Evolutionary conservation across 129 eudicot genomes (phyloP).

Genomic region (Flaveria linearis): DNA sequence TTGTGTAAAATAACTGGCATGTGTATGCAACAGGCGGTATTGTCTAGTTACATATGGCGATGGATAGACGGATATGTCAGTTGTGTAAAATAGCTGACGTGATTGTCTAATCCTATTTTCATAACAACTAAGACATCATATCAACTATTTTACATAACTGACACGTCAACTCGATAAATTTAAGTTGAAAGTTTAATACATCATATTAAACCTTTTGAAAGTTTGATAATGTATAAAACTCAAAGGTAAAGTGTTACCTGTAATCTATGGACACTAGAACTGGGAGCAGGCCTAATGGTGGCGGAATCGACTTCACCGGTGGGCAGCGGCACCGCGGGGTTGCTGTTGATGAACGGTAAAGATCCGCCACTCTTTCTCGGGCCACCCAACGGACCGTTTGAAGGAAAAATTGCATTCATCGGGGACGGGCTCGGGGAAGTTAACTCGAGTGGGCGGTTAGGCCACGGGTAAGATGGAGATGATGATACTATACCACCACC

Average conservation of each 20-base stretch:
- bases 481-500: constrained; percentile 59
- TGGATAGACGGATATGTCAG: background rate
- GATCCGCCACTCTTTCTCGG: constrained; percentile 42
- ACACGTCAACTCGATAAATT: background rate
- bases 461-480: constrained; percentile 92
- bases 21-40: background rate
- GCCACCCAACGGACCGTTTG: constrained; percentile 36
- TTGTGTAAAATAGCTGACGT: background rate
- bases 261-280: constrained; percentile 34
- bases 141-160: background rate
- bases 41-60: background rate
- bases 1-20: background rate
- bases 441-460: constrained; percentile 65
- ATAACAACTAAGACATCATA: too few relatives aligned
- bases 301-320: constrained; percentile 96
- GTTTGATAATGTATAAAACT: background rate
- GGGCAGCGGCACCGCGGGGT: constrained; percentile 90
- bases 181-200: background rate
- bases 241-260: constrained; percentile 41
- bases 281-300: constrained; percentile 65
- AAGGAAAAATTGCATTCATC: constrained; percentile 35
- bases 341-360: constrained; percentile 83
- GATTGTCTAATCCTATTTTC: background rate
- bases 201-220: too few relatives aligned
- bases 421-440: constrained; percentile 70